Conservation (phyloP, 2,329 filamentous ascomycete genomes). For the Verticillium isaacii region DNA sequence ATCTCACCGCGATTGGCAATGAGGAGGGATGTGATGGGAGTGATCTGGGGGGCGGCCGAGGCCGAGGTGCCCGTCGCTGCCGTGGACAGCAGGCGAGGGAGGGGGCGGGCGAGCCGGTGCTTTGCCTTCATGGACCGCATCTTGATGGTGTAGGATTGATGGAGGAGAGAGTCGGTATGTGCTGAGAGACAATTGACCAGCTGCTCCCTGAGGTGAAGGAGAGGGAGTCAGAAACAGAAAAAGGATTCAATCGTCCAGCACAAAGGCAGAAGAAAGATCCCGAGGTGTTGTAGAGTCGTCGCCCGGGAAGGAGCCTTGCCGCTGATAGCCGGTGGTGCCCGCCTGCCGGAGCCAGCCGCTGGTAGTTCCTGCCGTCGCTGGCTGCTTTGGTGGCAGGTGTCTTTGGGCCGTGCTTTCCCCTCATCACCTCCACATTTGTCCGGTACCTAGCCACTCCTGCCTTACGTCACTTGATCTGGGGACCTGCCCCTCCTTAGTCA, state of each 20-base stretch:
- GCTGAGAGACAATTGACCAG: background rate
- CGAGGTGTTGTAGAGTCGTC: background rate
- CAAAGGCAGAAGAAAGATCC: background rate
- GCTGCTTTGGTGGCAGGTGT: background rate
- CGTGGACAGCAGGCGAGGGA: constrained; percentile 32
- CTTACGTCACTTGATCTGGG: background rate
- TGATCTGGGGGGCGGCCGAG: constrained; percentile 21
- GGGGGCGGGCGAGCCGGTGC: constrained; percentile 40
- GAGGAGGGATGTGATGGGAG: constrained; percentile 70
- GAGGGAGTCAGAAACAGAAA: background rate
- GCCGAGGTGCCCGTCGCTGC: constrained; percentile 13
- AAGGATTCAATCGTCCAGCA: background rate
- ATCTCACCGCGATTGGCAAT: constrained; percentile 98
- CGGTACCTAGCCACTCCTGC: background rate
- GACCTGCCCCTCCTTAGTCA: constrained; percentile 4
- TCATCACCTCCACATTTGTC: background rate
- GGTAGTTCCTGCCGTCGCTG: background rate
- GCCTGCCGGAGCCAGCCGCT: background rate
- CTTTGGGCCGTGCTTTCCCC: background rate
- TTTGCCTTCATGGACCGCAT: constrained; percentile 55
- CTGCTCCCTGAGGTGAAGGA: background rate
- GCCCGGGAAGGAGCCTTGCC: background rate
- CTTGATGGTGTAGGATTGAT: constrained; percentile 12
- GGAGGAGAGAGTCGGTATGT: background rate
- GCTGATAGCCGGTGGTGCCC: background rate